A percentile compares a stretch with the other conserved stretches of the same genome.
Evolutionary conservation across 331 rosid species (phyloP).

Genomic region (Pyrus hybrid): DNA sequence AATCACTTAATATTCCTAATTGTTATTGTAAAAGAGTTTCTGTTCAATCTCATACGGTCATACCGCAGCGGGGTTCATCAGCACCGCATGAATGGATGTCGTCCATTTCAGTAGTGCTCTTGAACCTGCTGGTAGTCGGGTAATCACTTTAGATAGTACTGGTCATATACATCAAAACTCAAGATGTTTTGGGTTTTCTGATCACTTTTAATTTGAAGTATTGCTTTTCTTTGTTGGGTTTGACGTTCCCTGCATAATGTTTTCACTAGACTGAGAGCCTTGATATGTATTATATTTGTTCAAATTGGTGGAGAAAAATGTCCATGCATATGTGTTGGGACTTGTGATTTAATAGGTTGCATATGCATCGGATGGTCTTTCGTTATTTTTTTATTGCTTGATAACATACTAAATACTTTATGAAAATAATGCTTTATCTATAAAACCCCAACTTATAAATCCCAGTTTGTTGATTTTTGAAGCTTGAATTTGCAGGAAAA

Average conservation of each 20-base stretch:
- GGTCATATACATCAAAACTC: not conserved
- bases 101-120: not conserved
- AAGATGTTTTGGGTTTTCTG: not conserved
- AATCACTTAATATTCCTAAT: not conserved
- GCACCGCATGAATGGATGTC: not conserved
- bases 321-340: not conserved
- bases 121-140: not conserved
- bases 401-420: not conserved
- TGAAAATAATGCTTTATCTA: not conserved
- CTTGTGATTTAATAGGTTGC: not conserved
- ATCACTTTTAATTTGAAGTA: not conserved
- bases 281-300: not conserved
- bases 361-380: not conserved
- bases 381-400: not conserved
- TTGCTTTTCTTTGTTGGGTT: not conserved
- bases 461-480: constrained; percentile 14
- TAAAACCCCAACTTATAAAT: constrained; percentile 2
- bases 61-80: not conserved
- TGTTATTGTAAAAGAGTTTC: not conserved
- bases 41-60: not conserved
- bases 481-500: constrained; percentile 48
- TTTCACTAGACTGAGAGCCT: not conserved
- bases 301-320: not conserved
- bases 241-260: not conserved
- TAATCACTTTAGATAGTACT: not conserved